A percentile compares a stretch with the other conserved stretches of the same genome.
phyloP scores from a whole-genome alignment of 495 filamentous ascomycete species.

The Hyaloscypha bicolor region DNA sequence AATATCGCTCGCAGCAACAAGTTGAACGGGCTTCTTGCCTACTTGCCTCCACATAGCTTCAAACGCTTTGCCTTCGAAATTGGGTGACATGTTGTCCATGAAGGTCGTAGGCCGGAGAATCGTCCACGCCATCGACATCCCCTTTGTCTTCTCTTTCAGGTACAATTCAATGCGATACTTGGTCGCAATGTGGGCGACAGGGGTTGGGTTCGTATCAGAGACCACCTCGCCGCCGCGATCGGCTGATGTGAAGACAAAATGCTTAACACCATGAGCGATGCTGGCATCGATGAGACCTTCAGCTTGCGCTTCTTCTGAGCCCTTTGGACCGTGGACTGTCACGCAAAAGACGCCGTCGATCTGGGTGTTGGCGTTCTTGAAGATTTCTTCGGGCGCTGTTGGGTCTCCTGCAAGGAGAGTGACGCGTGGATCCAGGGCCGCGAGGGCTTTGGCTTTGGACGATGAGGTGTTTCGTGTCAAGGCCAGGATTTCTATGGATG shows the following conservation, averaged over 20 bases:
- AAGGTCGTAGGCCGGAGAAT: conserved; percentile 68
- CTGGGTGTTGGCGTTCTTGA: conserved; percentile 42
- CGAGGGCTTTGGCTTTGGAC: conserved; percentile 54
- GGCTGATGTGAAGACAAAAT: conserved; percentile 71
- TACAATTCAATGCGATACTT: conserved; percentile 70
- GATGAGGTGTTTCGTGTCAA: conserved; percentile 67
- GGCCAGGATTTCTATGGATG: conserved; percentile 61
- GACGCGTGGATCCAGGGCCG: conserved; percentile 38
- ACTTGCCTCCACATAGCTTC: conserved; percentile 52
- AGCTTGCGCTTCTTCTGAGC: conserved; percentile 61
- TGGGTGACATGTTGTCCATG: conserved; percentile 64
- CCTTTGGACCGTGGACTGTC: conserved; percentile 39
- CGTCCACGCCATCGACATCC: conserved; percentile 55
- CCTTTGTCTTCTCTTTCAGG: conserved; percentile 41
- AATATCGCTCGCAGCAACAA: conserved; percentile 62
- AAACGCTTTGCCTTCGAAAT: conserved; percentile 63
- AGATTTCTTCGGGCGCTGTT: conserved; percentile 41
- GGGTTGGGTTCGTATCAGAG: conserved; percentile 58
- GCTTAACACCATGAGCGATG: conserved; percentile 56
- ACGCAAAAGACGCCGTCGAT: conserved; percentile 49
- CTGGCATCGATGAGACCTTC: conserved; percentile 62
- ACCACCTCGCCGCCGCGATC: conserved; percentile 64
- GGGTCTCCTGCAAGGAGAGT: conserved; percentile 21
- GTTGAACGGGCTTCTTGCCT: conserved; percentile 52
- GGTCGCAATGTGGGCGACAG: conserved; percentile 66